Conservation (phyloP, 2,329 filamentous ascomycete genomes). For the Penicillium sclerotiorum region DNA sequence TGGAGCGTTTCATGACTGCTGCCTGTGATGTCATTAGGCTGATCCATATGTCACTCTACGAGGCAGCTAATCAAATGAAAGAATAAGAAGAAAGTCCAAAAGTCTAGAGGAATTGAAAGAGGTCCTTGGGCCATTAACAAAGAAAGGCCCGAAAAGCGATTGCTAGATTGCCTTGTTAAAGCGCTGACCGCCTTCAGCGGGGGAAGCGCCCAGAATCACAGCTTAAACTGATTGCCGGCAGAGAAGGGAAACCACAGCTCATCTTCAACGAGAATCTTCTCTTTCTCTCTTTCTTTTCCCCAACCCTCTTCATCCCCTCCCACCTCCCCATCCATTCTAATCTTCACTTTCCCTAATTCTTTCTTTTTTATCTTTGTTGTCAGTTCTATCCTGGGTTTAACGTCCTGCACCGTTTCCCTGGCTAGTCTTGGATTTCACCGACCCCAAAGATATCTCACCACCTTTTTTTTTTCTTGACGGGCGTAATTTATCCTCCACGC, state of each 20-base stretch:
- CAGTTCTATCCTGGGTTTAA: constrained; percentile 27
- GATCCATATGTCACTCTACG: too few relatives aligned
- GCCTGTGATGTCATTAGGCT: too few relatives aligned
- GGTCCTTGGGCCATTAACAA: neutral
- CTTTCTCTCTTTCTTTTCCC: constrained; percentile 14
- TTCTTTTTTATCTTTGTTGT: constrained; percentile 14
- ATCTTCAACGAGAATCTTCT: constrained; percentile 25
- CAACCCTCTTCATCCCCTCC: constrained; percentile 6
- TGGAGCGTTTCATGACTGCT: too few relatives aligned
- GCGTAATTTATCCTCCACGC: too few relatives aligned
- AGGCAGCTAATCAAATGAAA: too few relatives aligned
- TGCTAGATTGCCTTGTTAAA: constrained; percentile 15
- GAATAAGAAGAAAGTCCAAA: too few relatives aligned
- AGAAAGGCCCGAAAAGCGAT: too few relatives aligned
- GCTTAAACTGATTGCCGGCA: constrained; percentile 21
- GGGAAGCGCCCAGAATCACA: constrained; percentile 11
- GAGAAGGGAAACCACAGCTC: constrained; percentile 22
- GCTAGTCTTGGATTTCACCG: constrained; percentile 26
- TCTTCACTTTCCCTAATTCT: neutral
- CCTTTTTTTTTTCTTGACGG: too few relatives aligned
- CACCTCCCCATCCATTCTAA: constrained; percentile 17
- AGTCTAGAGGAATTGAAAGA: neutral
- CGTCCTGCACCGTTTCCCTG: constrained; percentile 49
- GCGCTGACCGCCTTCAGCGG: constrained; percentile 25
- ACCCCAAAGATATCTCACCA: constrained; percentile 27